These are phyloP conservation scores for Eucalyptus cladocalyx DNA, from an alignment of 345 rosid genomes.

Conservation along the genomic window DNA sequence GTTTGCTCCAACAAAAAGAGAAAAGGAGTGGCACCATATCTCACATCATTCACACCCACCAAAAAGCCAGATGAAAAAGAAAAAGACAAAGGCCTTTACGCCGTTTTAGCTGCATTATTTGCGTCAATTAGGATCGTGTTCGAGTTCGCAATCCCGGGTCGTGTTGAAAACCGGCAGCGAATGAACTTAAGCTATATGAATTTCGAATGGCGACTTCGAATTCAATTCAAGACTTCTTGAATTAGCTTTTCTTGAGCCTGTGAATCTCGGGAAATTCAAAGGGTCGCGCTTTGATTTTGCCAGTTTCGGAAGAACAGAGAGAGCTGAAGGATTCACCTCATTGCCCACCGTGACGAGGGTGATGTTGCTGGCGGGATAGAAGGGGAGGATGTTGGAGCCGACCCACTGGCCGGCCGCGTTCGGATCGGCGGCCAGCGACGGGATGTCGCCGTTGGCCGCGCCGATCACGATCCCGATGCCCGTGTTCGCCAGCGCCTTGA, in stretches of 20 bases:
- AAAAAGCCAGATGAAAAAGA: background rate
- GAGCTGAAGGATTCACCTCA: slow-evolving; percentile 30
- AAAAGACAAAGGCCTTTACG: background rate
- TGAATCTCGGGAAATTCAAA: background rate
- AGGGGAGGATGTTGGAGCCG: slow-evolving; percentile 58
- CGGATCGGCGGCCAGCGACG: slow-evolving; percentile 71
- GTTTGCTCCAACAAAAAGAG: background rate
- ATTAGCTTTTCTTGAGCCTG: background rate
- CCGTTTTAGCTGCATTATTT: background rate
- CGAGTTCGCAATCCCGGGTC: background rate
- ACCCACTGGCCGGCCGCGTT: slow-evolving; percentile 73
- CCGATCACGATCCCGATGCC: slow-evolving; percentile 77
- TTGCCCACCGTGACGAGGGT: slow-evolving; percentile 79
- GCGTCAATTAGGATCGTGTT: background rate
- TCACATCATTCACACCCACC: background rate
- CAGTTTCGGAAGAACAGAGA: background rate
- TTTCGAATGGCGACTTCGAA: background rate
- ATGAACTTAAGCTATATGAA: background rate
- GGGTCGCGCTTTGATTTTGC: background rate
- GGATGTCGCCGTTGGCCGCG: slow-evolving; percentile 61
- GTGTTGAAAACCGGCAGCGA: rapidly evolving
- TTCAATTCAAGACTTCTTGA: background rate
- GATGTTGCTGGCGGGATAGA: slow-evolving; percentile 78
- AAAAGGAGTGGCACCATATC: background rate
- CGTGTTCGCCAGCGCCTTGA: slow-evolving; percentile 68